Evolutionary conservation across 2,329 filamentous ascomycete genomes (phyloP).

Genomic region (Pestalotiopsis sp.): DNA sequence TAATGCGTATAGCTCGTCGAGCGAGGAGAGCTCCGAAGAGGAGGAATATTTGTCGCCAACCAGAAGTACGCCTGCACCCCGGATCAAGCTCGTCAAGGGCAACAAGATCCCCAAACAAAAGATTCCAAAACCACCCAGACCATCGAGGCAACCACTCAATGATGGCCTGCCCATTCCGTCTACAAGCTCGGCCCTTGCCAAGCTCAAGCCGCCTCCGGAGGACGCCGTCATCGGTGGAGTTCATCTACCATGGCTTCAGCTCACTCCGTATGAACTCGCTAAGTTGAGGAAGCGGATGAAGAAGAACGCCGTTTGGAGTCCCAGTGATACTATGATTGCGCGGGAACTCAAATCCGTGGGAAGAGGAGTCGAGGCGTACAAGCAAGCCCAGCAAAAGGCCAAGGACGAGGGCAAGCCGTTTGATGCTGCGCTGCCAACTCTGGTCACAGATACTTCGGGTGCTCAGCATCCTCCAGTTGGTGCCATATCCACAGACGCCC

Average conservation of each 20-base stretch:
- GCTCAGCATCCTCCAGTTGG: slow-evolving; percentile 58
- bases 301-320: slow-evolving; percentile 86
- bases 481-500: slow-evolving; percentile 59
- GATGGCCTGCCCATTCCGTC: slow-evolving; percentile 45
- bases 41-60: slow-evolving; percentile 45
- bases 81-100: slow-evolving; percentile 53
- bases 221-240: slow-evolving; percentile 60
- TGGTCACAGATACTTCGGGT: slow-evolving; percentile 51
- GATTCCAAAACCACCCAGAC: slow-evolving; percentile 31
- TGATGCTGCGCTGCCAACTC: slow-evolving; percentile 44
- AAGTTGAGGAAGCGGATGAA: slow-evolving; percentile 84
- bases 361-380: slow-evolving; percentile 66
- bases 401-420: slow-evolving; percentile 68
- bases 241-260: slow-evolving; percentile 67
- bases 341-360: slow-evolving; percentile 74
- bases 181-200: slow-evolving; percentile 40
- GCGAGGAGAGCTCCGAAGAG: slow-evolving; percentile 55
- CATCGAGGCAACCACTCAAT: slow-evolving; percentile 33
- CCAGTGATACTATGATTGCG: slow-evolving; percentile 84
- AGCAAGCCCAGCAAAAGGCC: slow-evolving; percentile 64
- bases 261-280: slow-evolving; percentile 67
- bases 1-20: slow-evolving; percentile 57
- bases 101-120: slow-evolving; percentile 50
- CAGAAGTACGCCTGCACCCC: slow-evolving; percentile 39
- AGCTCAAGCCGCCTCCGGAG: slow-evolving; percentile 60